Conservation (phyloP, 129 eudicot species). For the Escallonia herrerae region DNA sequence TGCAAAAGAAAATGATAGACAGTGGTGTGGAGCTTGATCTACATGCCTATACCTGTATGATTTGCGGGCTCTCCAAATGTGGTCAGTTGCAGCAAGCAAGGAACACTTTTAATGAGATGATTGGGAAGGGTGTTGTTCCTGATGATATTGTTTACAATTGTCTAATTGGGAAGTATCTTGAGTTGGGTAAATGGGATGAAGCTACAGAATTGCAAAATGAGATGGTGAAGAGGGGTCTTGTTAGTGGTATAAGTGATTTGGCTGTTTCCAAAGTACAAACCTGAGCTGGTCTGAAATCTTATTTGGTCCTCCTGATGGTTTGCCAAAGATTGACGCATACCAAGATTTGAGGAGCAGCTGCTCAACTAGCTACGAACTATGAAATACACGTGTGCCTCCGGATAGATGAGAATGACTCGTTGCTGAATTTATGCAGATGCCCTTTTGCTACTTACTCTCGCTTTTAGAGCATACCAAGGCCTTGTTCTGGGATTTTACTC, state of each 20-base stretch:
- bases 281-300: slow-evolving; percentile 11
- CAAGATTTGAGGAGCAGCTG: background rate
- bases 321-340: background rate
- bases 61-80: slow-evolving; percentile 57
- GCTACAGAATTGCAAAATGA: slow-evolving; percentile 54
- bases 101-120: slow-evolving; percentile 57
- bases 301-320: background rate
- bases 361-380: background rate
- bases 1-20: slow-evolving; percentile 39
- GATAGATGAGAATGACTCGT: background rate
- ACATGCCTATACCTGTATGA: slow-evolving; percentile 61
- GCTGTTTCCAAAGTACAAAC: slow-evolving; percentile 16
- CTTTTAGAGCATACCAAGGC: background rate
- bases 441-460: background rate
- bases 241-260: slow-evolving; percentile 23
- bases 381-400: too few species aligned
- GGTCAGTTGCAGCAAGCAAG: slow-evolving; percentile 52
- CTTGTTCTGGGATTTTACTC: background rate
- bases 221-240: slow-evolving; percentile 44
- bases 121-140: slow-evolving; percentile 51
- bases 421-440: background rate
- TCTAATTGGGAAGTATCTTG: slow-evolving; percentile 57
- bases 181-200: slow-evolving; percentile 55
- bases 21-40: slow-evolving; percentile 67
- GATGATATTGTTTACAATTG: slow-evolving; percentile 67